Conservation (phyloP, 257 asterid genomes). For the Catharanthus roseus region DNA sequence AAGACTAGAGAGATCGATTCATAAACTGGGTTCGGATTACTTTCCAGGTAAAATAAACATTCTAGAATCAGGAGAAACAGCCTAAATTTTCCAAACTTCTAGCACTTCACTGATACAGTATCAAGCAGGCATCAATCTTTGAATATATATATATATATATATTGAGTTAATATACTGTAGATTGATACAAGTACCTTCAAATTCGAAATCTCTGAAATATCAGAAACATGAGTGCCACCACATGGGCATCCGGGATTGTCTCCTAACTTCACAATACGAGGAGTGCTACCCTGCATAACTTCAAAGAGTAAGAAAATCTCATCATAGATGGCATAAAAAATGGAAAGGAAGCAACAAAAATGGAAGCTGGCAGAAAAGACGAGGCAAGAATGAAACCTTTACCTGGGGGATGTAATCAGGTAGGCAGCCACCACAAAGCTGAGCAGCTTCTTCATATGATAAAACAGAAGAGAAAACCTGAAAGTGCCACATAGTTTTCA, state of each 20-base stretch:
- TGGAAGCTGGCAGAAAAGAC: neutral
- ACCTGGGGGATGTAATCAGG: slow-evolving; percentile 81
- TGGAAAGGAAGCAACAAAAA: neutral
- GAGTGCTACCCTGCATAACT: slow-evolving; percentile 60
- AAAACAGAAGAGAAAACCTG: slow-evolving; percentile 55
- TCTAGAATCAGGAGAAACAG: neutral
- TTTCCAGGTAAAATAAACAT: neutral
- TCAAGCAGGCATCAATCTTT: neutral
- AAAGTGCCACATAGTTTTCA: slow-evolving; percentile 12
- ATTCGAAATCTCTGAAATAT: slow-evolving; percentile 56
- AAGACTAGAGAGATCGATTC: neutral
- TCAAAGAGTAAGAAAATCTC: neutral
- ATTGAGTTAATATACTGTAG: neutral
- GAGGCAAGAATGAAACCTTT: slow-evolving; percentile 10
- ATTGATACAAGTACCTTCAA: slow-evolving; percentile 40
- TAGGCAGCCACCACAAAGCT: slow-evolving; percentile 72
- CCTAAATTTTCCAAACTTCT: neutral
- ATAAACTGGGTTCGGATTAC: neutral
- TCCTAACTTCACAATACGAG: slow-evolving; percentile 66
- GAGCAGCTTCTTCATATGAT: slow-evolving; percentile 60
- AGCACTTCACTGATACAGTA: neutral
- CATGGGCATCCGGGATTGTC: slow-evolving; percentile 76
- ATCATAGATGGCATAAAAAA: neutral
- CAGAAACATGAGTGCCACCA: slow-evolving; percentile 77
- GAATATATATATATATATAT: too few species aligned